A percentile compares a stretch with the other conserved stretches of the same genome.
phyloP scores from a whole-genome alignment of 2,329 filamentous ascomycete genomes.

The Whalleya microplaca region DNA sequence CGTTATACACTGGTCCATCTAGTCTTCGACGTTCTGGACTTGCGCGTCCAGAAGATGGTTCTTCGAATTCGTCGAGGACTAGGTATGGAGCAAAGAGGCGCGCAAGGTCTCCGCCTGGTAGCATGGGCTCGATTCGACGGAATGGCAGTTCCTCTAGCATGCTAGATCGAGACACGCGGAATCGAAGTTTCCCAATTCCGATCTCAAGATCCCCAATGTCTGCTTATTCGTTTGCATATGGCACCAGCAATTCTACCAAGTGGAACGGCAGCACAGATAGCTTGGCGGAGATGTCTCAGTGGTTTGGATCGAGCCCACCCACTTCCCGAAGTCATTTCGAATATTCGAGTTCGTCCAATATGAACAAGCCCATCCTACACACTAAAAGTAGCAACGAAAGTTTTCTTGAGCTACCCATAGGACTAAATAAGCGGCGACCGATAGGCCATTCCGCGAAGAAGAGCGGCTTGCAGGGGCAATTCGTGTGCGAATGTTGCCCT shows the following conservation, averaged over 20 bases:
- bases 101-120: constrained; percentile 20
- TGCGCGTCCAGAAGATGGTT: not conserved
- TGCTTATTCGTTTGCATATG: constrained; percentile 21
- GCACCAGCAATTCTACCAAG: constrained; percentile 18
- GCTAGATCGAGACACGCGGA: constrained; percentile 17
- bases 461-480: not conserved
- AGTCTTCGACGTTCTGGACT: constrained; percentile 4
- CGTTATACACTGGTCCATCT: not conserved
- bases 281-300: constrained; percentile 18
- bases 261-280: constrained; percentile 23
- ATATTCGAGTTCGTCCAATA: constrained; percentile 14
- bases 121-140: constrained; percentile 10
- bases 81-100: constrained; percentile 20
- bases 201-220: constrained; percentile 22
- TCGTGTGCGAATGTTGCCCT: constrained; percentile 26
- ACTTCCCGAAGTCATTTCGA: constrained; percentile 12
- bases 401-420: constrained; percentile 22
- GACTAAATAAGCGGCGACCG: constrained; percentile 14
- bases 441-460: not conserved
- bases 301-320: constrained; percentile 17
- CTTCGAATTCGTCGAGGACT: constrained; percentile 16
- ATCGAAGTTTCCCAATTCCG: constrained; percentile 14
- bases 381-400: constrained; percentile 27
- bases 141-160: constrained; percentile 28
- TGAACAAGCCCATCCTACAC: constrained; percentile 10